These are phyloP conservation scores for Clonostachys byssicola DNA, from an alignment of 2,329 filamentous ascomycete species.

Conservation along the genomic window DNA sequence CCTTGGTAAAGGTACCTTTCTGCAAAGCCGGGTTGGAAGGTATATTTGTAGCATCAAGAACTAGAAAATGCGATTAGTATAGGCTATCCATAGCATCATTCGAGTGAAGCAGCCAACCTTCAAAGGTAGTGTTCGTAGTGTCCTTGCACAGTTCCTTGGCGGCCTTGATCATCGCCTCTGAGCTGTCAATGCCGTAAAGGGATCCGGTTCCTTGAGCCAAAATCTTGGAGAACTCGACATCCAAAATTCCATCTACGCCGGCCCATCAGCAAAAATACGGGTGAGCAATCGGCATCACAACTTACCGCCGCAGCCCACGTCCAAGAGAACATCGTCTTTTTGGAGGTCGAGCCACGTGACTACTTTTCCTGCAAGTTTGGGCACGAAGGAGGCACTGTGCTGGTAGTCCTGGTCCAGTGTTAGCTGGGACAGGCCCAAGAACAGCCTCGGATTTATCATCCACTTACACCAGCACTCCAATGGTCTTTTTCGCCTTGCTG, in stretches of 20 bases:
- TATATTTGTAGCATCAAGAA: constrained; percentile 39
- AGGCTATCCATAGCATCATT: too few relatives aligned
- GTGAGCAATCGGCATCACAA: neutral
- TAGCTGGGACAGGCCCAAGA: neutral
- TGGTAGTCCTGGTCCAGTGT: constrained; percentile 45
- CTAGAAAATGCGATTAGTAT: constrained; percentile 16
- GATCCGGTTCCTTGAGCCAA: constrained; percentile 38
- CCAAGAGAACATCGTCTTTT: constrained; percentile 53
- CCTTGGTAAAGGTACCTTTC: constrained; percentile 40
- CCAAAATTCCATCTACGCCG: constrained; percentile 50
- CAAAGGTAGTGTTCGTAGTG: constrained; percentile 34
- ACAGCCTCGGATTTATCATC: neutral
- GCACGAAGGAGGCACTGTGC: constrained; percentile 58
- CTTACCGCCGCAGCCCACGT: constrained; percentile 59
- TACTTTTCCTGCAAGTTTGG: constrained; percentile 55
- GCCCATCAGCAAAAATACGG: constrained; percentile 3
- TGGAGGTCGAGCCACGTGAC: constrained; percentile 54
- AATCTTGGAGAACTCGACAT: constrained; percentile 44
- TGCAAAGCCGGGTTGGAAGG: constrained; percentile 25
- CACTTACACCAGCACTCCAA: constrained; percentile 3
- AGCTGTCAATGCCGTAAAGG: constrained; percentile 56
- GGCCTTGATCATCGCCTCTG: constrained; percentile 52
- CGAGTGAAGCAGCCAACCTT: constrained; percentile 21
- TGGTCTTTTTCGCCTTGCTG: constrained; percentile 1
- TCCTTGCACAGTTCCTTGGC: constrained; percentile 34